Evolutionary conservation across 2,329 filamentous ascomycete species (phyloP).

Genomic region (Didymellaceae sp.): DNA sequence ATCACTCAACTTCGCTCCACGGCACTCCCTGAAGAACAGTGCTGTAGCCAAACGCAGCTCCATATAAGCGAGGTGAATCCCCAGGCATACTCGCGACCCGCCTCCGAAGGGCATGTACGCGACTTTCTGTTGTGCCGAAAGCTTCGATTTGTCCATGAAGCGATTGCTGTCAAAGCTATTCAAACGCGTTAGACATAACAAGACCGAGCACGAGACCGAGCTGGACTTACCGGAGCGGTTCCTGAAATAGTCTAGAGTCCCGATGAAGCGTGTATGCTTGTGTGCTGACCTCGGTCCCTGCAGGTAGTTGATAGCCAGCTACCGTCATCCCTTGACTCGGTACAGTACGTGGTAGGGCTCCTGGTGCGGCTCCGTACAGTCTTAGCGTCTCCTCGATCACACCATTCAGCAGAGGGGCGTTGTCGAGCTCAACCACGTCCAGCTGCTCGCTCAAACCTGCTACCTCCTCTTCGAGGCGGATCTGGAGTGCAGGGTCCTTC

Average conservation of each 20-base stretch:
- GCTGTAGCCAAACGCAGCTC: slow-evolving; percentile 60
- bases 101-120: slow-evolving; percentile 72
- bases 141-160: slow-evolving; percentile 29
- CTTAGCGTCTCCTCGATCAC: slow-evolving; percentile 51
- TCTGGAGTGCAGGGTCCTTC: slow-evolving; percentile 27
- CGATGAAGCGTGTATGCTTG: slow-evolving; percentile 51
- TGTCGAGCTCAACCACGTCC: slow-evolving; percentile 34
- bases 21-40: slow-evolving; percentile 58
- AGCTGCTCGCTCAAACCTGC: slow-evolving; percentile 24
- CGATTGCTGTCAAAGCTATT: slow-evolving; percentile 41
- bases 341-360: slow-evolving; percentile 44
- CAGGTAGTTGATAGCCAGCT: slow-evolving; percentile 46
- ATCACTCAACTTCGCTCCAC: slow-evolving; percentile 30
- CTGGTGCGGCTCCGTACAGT: slow-evolving; percentile 46
- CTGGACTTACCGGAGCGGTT: slow-evolving; percentile 30
- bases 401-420: slow-evolving; percentile 41
- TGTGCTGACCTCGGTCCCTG: slow-evolving; percentile 45
- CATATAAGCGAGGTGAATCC: slow-evolving; percentile 68
- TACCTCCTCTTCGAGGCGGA: slow-evolving; percentile 32
- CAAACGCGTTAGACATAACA: background rate
- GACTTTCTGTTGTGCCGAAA: slow-evolving; percentile 47
- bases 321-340: slow-evolving; percentile 44
- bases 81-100: slow-evolving; percentile 71
- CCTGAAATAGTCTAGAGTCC: slow-evolving; percentile 32
- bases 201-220: background rate